Percentiles rank a stretch among this genome's conserved stretches.
These are phyloP conservation scores for Colletotrichum plurivorum DNA, from an alignment of 2,329 filamentous ascomycete species.

Conservation along the genomic window DNA sequence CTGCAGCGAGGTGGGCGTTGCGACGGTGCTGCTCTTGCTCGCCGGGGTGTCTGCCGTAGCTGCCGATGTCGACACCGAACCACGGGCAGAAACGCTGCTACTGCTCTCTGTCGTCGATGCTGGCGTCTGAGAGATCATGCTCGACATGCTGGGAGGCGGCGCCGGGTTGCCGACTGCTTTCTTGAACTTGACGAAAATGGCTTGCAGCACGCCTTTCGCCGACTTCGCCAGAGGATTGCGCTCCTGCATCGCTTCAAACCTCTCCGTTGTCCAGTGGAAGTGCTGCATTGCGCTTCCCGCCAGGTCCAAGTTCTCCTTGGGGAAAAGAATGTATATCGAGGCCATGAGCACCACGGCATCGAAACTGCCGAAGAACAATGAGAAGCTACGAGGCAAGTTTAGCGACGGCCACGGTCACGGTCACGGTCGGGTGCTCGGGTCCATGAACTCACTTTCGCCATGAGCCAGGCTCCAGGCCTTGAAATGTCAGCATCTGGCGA, in stretches of 20 bases:
- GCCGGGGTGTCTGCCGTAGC: conserved; percentile 39
- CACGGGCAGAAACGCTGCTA: conserved; percentile 34
- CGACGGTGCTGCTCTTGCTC: conserved; percentile 38
- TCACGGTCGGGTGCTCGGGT: background rate
- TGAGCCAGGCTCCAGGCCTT: conserved; percentile 63
- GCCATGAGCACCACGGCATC: conserved; percentile 74
- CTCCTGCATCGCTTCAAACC: conserved; percentile 69
- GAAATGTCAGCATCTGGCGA: conserved; percentile 65
- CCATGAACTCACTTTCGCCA: conserved; percentile 56
- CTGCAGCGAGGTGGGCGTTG: conserved; percentile 36
- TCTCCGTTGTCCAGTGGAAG: conserved; percentile 71
- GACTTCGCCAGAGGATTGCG: conserved; percentile 68
- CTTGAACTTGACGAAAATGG: conserved; percentile 68
- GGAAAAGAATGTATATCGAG: conserved; percentile 73
- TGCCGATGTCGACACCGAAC: conserved; percentile 34
- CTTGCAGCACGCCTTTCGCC: conserved; percentile 68
- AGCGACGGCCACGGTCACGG: background rate
- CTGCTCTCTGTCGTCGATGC: conserved; percentile 40
- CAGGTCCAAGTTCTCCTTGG: conserved; percentile 66
- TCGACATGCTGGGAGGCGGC: conserved; percentile 37
- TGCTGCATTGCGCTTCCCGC: conserved; percentile 65
- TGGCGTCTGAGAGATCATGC: conserved; percentile 34
- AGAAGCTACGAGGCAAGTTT: conserved; percentile 54
- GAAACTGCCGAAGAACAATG: conserved; percentile 74
- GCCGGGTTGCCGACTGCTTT: conserved; percentile 58